Evolutionary conservation across 1,284 basidiomycete species (phyloP).

Genomic region (Irpex lacteus): DNA sequence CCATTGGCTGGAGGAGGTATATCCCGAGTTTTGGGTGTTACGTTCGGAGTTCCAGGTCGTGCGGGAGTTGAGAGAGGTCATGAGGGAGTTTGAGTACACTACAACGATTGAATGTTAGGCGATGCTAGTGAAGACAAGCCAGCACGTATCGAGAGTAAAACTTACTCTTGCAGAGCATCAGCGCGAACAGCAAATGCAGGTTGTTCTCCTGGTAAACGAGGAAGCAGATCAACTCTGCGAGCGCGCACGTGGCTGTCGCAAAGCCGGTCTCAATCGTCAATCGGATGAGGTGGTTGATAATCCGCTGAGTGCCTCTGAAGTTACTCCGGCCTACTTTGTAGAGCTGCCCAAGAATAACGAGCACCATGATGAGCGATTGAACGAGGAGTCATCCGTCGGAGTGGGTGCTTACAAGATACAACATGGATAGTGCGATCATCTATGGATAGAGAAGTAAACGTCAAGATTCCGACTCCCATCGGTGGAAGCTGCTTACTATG

Average conservation of each 20-base stretch:
- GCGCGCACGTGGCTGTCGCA: conserved; percentile 8
- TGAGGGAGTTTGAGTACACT: conserved; percentile 32
- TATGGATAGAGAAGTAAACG: no score
- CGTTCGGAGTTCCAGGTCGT: no score
- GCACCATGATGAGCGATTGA: background rate
- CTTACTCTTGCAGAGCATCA: background rate
- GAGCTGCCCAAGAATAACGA: background rate
- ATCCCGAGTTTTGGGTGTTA: no score
- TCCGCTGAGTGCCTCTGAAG: conserved; percentile 8
- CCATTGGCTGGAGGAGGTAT: no score
- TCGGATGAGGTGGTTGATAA: conserved; percentile 13
- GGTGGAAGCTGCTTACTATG: conserved; percentile 3
- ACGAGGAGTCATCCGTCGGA: background rate
- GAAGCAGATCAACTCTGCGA: conserved; percentile 11
- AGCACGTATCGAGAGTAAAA: background rate
- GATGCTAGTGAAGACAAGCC: conserved; percentile 16
- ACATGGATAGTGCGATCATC: conserved; percentile 25
- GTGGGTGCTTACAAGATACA: conserved; percentile 21
- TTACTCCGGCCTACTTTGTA: background rate
- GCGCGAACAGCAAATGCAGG: background rate
- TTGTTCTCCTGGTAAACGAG: conserved; percentile 2
- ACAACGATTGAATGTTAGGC: conserved; percentile 26
- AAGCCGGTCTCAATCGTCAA: conserved; percentile 15
- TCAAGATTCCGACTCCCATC: no score
- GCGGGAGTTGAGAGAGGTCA: conserved; percentile 16